phyloP scores from a whole-genome alignment of 169 alveolate species.

The Eimeria acervulina region DNA sequence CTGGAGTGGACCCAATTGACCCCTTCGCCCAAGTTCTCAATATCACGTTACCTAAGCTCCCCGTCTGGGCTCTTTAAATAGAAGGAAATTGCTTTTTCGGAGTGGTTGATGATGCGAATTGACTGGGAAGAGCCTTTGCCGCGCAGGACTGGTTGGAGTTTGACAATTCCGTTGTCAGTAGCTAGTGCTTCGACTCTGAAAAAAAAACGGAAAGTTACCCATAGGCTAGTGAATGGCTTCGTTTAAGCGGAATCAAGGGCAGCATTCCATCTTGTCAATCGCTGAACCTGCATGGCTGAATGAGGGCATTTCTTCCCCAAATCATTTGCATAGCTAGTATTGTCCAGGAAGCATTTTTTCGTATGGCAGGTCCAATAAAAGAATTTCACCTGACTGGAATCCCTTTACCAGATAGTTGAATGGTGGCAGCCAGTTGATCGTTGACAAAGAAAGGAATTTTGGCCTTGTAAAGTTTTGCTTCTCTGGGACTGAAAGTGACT shows the following conservation, averaged over 20 bases:
- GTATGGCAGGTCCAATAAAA: not conserved
- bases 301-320: not conserved
- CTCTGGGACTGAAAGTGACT: constrained; percentile 95
- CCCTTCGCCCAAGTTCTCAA: not conserved
- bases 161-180: constrained; percentile 29
- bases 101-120: constrained; percentile 51
- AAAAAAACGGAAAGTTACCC: not conserved
- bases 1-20: not conserved
- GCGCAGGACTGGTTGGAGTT: constrained; percentile 71
- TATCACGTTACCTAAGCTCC: constrained; percentile 33
- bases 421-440: constrained; percentile 72
- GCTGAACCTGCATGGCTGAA: not conserved
- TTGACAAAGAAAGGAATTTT: constrained; percentile 93
- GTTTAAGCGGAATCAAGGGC: not conserved
- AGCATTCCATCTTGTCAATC: not conserved
- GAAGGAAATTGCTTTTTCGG: constrained; percentile 38
- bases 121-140: constrained; percentile 54
- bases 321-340: not conserved
- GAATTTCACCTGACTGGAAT: constrained; percentile 10
- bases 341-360: not conserved
- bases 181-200: constrained; percentile 42
- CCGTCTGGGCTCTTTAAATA: constrained; percentile 62
- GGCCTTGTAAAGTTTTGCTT: constrained; percentile 90
- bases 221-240: not conserved
- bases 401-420: constrained; percentile 65